phyloP scores from a whole-genome alignment of 352 stramenopile species.

The Bremia lactucae region DNA sequence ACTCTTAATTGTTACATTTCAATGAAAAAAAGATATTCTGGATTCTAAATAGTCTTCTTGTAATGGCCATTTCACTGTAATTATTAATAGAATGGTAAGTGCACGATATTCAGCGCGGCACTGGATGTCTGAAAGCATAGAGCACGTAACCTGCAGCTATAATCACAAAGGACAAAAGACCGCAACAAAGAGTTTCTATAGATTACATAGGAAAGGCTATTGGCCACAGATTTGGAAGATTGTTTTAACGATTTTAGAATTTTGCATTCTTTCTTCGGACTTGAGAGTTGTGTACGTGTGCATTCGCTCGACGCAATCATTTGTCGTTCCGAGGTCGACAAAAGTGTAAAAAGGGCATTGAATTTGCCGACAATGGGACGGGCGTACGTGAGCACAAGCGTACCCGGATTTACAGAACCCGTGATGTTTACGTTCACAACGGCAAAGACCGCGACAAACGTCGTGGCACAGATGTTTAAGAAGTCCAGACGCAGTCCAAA shows the following conservation, averaged over 20 bases:
- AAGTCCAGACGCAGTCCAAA: slow-evolving; percentile 80
- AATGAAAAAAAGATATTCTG: too few relatives aligned
- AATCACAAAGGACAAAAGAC: too few relatives aligned
- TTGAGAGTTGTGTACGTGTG: slow-evolving; percentile 66
- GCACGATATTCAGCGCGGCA: too few relatives aligned
- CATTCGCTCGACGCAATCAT: slow-evolving; percentile 88
- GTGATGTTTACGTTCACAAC: slow-evolving; percentile 56
- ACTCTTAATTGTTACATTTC: too few relatives aligned
- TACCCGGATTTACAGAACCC: slow-evolving; percentile 45
- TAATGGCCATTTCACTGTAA: too few relatives aligned
- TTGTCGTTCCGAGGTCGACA: slow-evolving; percentile 82
- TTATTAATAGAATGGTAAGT: too few relatives aligned
- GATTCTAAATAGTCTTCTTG: too few relatives aligned
- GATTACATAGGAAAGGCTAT: slow-evolving; percentile 38
- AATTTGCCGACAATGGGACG: slow-evolving; percentile 82
- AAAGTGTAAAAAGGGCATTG: slow-evolving; percentile 80
- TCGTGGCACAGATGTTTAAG: slow-evolving; percentile 71
- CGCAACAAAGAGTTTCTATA: too few relatives aligned
- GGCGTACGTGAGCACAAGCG: slow-evolving; percentile 85
- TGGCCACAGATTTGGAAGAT: slow-evolving; percentile 24
- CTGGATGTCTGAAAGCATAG: too few relatives aligned
- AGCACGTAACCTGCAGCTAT: too few relatives aligned
- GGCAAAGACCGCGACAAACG: slow-evolving; percentile 70
- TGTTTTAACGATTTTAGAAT: background rate
- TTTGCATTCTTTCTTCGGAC: slow-evolving; percentile 32